Evolutionary conservation across 257 asterid species (phyloP), one percentile per base, ranked within the genome.

Genomic region (Craterostigma plantagineum): DNA sequence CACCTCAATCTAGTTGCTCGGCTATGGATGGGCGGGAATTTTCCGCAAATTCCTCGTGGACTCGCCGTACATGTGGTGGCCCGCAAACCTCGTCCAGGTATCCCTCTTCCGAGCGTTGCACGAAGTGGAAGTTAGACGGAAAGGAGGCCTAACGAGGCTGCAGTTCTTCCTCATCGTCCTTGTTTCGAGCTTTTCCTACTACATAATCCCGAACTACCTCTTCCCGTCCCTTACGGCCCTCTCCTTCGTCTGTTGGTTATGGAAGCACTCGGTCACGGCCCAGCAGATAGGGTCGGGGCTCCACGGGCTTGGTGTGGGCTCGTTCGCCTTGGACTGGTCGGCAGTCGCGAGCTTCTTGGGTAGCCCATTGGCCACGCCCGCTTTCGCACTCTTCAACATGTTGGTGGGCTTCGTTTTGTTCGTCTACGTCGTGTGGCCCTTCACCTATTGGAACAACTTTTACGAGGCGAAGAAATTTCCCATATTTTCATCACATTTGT

Each of bases 21-120:
- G 90, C 11, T 76, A 72, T 37, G 90, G 82, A 1, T 76, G 82
- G 90, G 90, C 90, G 9, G 90, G 82, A 0, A 50, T 76, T 7
- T 76, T 66, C 49, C 60, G 82, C 15, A 69, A 62, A 39, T 72
- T 56, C 46, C 70, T 76, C 0, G 75, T 76, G 1, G 90, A 76
- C 38, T 76, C 90, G 0, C 90, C 90, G 0, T 69, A 72, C 68
- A 76, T 76, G 90, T 76, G 90, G 90, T 76, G 90, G 82, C 90
- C 90, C 10, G 37, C 72, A 4, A 76, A 69, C 48, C 73, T 76
- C 2, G 77, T 76, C 34, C 90, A 76, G 53, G 90, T 76, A 7
- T 76, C 90, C 38, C 79, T 76, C 53, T 76, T 76, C 52, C 55
- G 81, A 48, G 90, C 82, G 10, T 14, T 76, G 46, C 82, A 76